phyloP scores from a whole-genome alignment of 257 asterid species.

The Solanum virginianum region DNA sequence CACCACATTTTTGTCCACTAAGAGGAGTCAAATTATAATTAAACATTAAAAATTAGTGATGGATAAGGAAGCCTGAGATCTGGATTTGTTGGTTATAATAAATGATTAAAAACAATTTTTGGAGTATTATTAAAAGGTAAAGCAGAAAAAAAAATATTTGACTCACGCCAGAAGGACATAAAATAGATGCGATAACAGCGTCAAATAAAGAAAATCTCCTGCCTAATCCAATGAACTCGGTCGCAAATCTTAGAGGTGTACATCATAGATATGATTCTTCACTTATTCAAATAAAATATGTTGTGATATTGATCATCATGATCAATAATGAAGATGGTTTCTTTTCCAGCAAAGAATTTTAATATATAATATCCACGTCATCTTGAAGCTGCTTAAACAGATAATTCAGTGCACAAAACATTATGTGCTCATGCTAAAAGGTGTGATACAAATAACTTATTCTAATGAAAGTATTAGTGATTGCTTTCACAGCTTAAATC shows the following conservation, averaged over 20 bases:
- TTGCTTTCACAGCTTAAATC: background rate
- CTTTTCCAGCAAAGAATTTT: background rate
- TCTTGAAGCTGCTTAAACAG: background rate
- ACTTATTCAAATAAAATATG: background rate
- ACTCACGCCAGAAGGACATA: background rate
- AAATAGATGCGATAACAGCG: background rate
- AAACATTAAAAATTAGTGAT: background rate
- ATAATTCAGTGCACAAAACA: background rate
- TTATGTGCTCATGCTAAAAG: background rate
- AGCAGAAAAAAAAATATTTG: background rate
- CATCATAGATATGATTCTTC: background rate
- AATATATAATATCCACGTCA: background rate
- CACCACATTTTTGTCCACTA: background rate
- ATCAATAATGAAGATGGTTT: background rate
- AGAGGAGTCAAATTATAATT: background rate
- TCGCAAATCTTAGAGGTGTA: background rate
- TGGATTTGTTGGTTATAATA: background rate
- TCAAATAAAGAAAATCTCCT: background rate
- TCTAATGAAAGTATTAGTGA: background rate
- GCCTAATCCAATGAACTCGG: background rate
- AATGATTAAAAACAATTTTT: background rate
- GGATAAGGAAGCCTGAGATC: background rate
- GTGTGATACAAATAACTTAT: background rate
- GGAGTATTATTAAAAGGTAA: background rate
- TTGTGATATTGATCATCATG: background rate